Percentiles rank a stretch among this genome's conserved stretches.
Conservation (phyloP, 1,284 basidiomycete genomes). For the Ganoderma lingzhi region DNA sequence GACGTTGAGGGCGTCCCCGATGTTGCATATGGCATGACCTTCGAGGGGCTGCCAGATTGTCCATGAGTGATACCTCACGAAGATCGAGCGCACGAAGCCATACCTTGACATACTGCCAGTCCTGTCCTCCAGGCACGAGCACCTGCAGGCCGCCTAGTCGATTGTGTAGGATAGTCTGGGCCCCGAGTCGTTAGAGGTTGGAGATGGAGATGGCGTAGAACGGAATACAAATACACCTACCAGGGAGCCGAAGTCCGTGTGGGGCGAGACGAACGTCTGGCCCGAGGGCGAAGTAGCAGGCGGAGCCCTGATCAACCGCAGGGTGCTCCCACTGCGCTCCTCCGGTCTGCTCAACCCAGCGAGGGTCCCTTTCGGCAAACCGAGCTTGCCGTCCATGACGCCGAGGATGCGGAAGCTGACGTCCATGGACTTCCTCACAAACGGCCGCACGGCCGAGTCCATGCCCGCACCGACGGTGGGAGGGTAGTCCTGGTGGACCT, state of each 20-base stretch:
- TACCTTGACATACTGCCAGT: constrained; percentile 76
- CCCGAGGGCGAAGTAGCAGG: constrained; percentile 19
- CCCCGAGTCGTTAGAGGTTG: constrained; percentile 25
- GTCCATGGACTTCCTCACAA: constrained; percentile 41
- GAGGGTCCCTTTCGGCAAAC: constrained; percentile 27
- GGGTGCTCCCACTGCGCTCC: constrained; percentile 27
- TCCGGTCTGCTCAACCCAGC: constrained; percentile 17
- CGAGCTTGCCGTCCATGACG: constrained; percentile 42
- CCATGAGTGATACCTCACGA: neutral
- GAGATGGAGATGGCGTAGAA: no score
- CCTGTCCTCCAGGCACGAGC: constrained; percentile 62
- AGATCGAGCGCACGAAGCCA: neutral
- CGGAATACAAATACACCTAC: constrained; percentile 7
- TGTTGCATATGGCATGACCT: constrained; percentile 46
- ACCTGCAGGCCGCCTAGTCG: constrained; percentile 77
- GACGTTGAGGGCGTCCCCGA: constrained; percentile 49
- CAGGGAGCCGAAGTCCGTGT: constrained; percentile 33
- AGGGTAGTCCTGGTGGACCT: constrained; percentile 42
- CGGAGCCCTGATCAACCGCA: constrained; percentile 24
- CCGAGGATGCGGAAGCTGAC: constrained; percentile 42
- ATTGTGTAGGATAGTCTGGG: constrained; percentile 60
- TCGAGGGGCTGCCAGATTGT: constrained; percentile 38
- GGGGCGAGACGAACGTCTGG: constrained; percentile 25
- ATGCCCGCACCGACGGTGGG: constrained; percentile 42
- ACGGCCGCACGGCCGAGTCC: constrained; percentile 40